Evolutionary conservation across 2,329 filamentous ascomycete species (phyloP).

Genomic region (Botrytis aclada): DNA sequence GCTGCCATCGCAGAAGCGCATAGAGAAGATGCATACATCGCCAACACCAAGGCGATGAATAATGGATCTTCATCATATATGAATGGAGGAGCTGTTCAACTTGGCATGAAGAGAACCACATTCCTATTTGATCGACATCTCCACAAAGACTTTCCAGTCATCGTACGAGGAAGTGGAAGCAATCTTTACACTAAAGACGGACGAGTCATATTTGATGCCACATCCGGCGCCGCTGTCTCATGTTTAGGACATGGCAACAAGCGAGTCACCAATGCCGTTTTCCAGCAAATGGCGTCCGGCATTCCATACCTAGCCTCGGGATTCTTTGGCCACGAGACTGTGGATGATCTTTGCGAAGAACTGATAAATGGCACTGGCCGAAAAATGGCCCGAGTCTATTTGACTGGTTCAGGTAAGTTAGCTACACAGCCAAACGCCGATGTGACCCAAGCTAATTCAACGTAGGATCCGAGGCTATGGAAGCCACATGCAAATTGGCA

Average conservation of each 20-base stretch:
- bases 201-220: constrained; percentile 65
- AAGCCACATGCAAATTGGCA: constrained; percentile 65
- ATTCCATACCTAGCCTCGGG: constrained; percentile 58
- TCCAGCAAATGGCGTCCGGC: constrained; percentile 52
- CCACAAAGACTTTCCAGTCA: constrained; percentile 33
- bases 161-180: constrained; percentile 32
- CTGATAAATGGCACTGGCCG: constrained; percentile 42
- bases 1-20: constrained; percentile 16
- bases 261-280: constrained; percentile 58
- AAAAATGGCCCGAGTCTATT: constrained; percentile 52
- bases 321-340: constrained; percentile 53
- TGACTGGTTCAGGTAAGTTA: constrained; percentile 54
- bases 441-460: constrained; percentile 18
- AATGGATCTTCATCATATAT: constrained; percentile 2
- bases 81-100: constrained; percentile 15
- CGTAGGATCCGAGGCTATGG: constrained; percentile 64
- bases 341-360: constrained; percentile 47
- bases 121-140: constrained; percentile 34
- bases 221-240: constrained; percentile 69
- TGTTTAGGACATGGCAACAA: constrained; percentile 66
- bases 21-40: neutral
- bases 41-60: neutral
- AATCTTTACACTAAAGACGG: constrained; percentile 42
- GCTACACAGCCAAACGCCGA: neutral
- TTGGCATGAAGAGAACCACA: constrained; percentile 23